A percentile compares a stretch with the other conserved stretches of the same genome.
phyloP scores from a whole-genome alignment of 2,329 filamentous ascomycete genomes.

The Fusarium sp. region DNA sequence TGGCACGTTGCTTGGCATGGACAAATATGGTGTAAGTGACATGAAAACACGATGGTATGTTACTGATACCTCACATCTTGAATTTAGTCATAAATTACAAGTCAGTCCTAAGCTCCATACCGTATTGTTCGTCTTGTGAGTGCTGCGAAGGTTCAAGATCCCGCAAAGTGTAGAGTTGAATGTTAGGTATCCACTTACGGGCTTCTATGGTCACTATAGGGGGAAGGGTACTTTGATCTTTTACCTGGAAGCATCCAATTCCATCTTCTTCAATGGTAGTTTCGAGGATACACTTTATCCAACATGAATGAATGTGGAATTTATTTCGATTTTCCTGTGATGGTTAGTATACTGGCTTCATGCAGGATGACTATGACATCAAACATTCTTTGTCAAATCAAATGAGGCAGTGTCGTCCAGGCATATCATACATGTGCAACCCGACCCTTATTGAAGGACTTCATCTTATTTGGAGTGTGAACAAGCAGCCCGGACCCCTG shows the following conservation, averaged over 20 bases:
- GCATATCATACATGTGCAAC: slow-evolving; percentile 2
- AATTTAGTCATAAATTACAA: neutral
- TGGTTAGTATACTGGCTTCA: neutral
- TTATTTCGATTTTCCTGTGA: neutral
- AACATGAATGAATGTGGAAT: no score
- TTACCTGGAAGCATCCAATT: no score
- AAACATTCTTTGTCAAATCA: neutral
- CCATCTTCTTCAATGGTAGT: no score
- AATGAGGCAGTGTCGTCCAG: slow-evolving; percentile 2
- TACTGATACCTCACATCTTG: neutral
- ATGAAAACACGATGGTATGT: neutral
- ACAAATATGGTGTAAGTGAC: neutral
- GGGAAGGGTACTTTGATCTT: neutral
- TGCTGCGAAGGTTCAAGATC: neutral
- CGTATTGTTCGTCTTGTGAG: neutral
- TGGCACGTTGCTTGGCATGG: no score
- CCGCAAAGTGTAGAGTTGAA: neutral
- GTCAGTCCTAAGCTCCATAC: neutral
- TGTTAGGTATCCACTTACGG: neutral
- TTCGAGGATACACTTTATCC: no score
- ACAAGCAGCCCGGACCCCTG: slow-evolving; percentile 30
- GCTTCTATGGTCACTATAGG: neutral
- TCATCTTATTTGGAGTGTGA: slow-evolving; percentile 35
- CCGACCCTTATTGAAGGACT: slow-evolving; percentile 20
- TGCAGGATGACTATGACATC: neutral